Evolutionary conservation across 495 filamentous ascomycete species (phyloP), one percentile per base, ranked within the genome.

Genomic region (Penicillium argentinense): DNA sequence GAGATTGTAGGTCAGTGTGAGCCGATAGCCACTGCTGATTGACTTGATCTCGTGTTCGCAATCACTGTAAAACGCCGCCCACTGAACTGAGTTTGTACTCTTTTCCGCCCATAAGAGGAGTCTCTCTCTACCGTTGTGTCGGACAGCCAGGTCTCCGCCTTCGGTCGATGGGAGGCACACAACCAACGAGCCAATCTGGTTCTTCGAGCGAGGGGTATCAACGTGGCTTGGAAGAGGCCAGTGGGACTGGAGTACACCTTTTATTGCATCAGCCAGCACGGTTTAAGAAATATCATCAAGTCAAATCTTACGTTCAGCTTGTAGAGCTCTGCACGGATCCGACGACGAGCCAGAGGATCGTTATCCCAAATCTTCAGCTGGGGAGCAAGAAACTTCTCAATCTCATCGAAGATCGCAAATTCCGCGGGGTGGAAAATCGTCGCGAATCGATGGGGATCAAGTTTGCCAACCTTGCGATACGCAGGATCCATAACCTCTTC

Each of bases 41-140:
- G 68, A 61, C 5, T 72, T 57, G n/a, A 84, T 73, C 58, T 84
- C 79, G 55, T 84, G 80, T 51, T 79, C 73, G 49, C 76, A 81
- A 50, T 84, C 79, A 45, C 72, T 78, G 53, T 81, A 84, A 59
- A 85, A 85, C 1, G 81, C 80, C 0, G 74, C 78, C 80, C 78
- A 85, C 16, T 75, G 58, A 37, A 83, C 68, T 1, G 49, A 9
- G 0, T 61, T 30, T 4, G 16, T 33, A 26, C 55, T 66, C 0
- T 39, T 32, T 1, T 28, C 18, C 16, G 49, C 50, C 76, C 78
- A n/a, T n/a, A n/a, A n/a, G n/a, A n/a, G n/a, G n/a, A 81, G 55
- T 78, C 71, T 45, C 70, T 76, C 5, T 52, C 45, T n/a, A 68
- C 47, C 47, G 3, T 49, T 14, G 14, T 68, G 62, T 0, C 47